Base-by-base conservation (phyloP, 2,329 filamentous ascomycete genomes). In the Hypoxylon sp. region DNA sequence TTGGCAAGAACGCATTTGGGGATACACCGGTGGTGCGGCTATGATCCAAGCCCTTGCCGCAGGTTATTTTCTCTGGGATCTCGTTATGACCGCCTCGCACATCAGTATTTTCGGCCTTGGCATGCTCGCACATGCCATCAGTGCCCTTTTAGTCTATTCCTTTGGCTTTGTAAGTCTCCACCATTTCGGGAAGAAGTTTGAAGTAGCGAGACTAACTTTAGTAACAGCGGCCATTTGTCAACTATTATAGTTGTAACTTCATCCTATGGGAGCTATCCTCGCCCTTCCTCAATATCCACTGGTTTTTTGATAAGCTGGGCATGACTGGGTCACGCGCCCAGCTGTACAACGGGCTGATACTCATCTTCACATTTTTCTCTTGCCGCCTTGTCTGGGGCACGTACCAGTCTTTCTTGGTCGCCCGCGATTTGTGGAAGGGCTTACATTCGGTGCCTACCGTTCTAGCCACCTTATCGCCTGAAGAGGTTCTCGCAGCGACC, bases 231-330 rank as follows among this genome's bases (percentile, higher is more conserved):
- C 93, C 93, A 1, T 94, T 95, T 76, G 86, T 94, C 71, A 94
- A 95, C 83, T 94, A 90, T 83, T 97, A 96, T 80, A 91, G 88
- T 63, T 87, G 87, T 63, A 88, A 89, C 66, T 97, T 97, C 80
- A 93, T 97, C 75, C 90, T 96, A 65, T 97, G 94, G 87, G 93
- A 97, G 80, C 87, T 97, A 42, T 94, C 92, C 26, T 92, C 91
- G 3, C 92, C 93, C 6, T 94, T 96, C 80, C 86, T 96, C 64
- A 97, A 97, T 78, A 87, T 95, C 77, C 93, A 97, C 84, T 97
- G 93, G 93, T 96, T 96, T 83, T 93, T 92, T 81, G 93, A 97
- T 81, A 97, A 97, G 83, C 83, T 95, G 66, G 87, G 89, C 75
- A 90, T 94, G 85, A 96, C 93, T 0, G 93, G 93, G 37, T 90